Base-by-base conservation (phyloP, 331 rosid genomes). In the Spiraea crenata region DNA sequence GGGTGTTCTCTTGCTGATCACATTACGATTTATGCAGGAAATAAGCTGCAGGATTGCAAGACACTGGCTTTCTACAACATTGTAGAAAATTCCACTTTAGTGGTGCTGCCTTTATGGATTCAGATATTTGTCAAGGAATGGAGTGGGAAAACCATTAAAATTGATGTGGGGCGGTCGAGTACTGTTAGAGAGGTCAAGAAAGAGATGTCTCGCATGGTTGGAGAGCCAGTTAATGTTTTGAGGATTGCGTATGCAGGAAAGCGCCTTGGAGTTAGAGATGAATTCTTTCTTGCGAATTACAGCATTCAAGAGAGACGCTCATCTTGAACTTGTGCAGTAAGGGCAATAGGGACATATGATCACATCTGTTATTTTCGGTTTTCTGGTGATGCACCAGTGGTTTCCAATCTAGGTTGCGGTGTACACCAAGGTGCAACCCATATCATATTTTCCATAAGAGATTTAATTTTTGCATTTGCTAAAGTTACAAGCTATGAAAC, bases 61-160 rank as follows among this genome's bases (percentile, higher is more conserved):
- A 72, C 77, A 7, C 66, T 77, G 58, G 77, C 73, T 50, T 77
- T 67, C 39, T 65, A 65, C 25, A 16, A 46, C 46, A 67, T 73
- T 6, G 47, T 59, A 73, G 82, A 78, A 44, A 57, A 63, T 52
- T 44, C 66, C 41, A 52, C 54, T n/a, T 31, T 78, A 25, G 71
- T 44, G n/a, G 61, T 78, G 57, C 5, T 17, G 9, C 38, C 78
- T 40, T 38, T 15, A 5, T 39, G 62, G 69, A 41, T 72, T 63
- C 77, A 78, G 67, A 60, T 73, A 67, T 67, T 73, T 51, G 49
- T 73, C 12, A 78, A 60, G 78, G 40, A 51, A 45, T 60, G 59
- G 74, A 60, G 25, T 60, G 82, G 78, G 45, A 73, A 67, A 5
- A 73, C 75, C 40, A 67, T 72, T 49, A 60, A 71, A 6, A 78